Evolutionary conservation across 306 rosid species (phyloP), one percentile per base, ranked within the genome.

Genomic region (Nissolia schottii): DNA sequence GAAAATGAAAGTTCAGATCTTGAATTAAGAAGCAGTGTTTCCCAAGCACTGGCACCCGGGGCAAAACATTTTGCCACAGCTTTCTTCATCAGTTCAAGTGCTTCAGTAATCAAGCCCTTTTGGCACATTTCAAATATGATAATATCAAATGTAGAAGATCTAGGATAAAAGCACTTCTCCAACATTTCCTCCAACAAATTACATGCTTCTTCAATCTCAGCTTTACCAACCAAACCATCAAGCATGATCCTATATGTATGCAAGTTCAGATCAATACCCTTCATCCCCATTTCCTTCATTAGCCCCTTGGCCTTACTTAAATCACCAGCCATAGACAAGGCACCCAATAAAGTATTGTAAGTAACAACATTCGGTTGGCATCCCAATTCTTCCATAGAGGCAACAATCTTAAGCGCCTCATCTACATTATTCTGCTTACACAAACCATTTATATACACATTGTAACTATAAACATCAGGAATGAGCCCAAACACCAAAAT

Each of bases 311-410:
- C 90, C 34, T 71, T 74, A 25, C 20, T 16, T 6, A 89, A 37
- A 65, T 89, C 81, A 64, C 84, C 82, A 8, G 54, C 64, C 71
- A 69, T 66, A 73, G 81, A 81, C 29, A 87, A 49, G 0, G 83
- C 86, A 62, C 80, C 84, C 77, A 93, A 27, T 70, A 93, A 61
- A 35, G 83, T 76, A 81, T 87, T 89, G 56, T 77, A 90, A 48
- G 96, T 89, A 77, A 87, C 88, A 76, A 85, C 84, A 83, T 93
- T 79, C 6, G 97, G 81, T 66, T 84, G 74, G 84, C 89, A 87
- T 25, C 89, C 88, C 70, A 93, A 78, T 38, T 78, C 84, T 50
- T 90, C 89, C 96, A 90, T 90, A 24, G 75, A 79, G 68, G 62
- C 68, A 54, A 81, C 75, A 74, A 86, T 80, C 74, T 80, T 56